Evolutionary conservation across 768 basidiomycete genomes (phyloP), one percentile per base, ranked within the genome.

Genomic region (Suillus tomentosus): DNA sequence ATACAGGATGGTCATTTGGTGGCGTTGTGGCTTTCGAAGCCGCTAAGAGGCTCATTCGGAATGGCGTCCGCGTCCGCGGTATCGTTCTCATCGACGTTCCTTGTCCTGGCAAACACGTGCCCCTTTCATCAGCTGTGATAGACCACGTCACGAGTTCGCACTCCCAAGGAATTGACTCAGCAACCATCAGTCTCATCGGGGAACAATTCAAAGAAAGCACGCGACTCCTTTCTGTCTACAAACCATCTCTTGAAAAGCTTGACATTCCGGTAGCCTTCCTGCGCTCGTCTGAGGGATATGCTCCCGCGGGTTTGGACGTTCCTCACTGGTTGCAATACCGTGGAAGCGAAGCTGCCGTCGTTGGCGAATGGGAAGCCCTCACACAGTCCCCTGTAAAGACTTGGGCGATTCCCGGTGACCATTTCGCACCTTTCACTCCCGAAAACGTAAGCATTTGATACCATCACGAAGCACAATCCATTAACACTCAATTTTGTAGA

Each of bases 1-100:
- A 11, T 2, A 39, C 61, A 91, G 90, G 90, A 0, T 92, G 90
- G 90, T 92, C 90, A 3, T 89, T 92, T 66, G 90, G 90, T 14
- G 90, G 90, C 2, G 85, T 90, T 5, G 84, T 85, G 0, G 88
- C 90, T 0, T 91, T 85, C 68, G 90, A 91, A 68, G 75, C 84
- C 3, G 84, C 86, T 19, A 80, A 79, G 0, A 82, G 83, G 34
- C 80, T 91, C 19, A 6, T 14, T 14, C 17, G 58, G 1, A 76
- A 70, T 5, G 84, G 82, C 3, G 67, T 82, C 10, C 58, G 66
- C 1, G 84, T 89, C 24, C 76, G 77, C 59, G 91, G 89, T 0
- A 76, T 92, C 51, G 66, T 91, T 10, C 77, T 91, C 64, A 86
- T 92, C 67, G 91, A 92, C 70, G 80, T 88, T 0, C 89, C 91